Conservation (phyloP, 2,329 filamentous ascomycete genomes). For the Cercospora sesami region DNA sequence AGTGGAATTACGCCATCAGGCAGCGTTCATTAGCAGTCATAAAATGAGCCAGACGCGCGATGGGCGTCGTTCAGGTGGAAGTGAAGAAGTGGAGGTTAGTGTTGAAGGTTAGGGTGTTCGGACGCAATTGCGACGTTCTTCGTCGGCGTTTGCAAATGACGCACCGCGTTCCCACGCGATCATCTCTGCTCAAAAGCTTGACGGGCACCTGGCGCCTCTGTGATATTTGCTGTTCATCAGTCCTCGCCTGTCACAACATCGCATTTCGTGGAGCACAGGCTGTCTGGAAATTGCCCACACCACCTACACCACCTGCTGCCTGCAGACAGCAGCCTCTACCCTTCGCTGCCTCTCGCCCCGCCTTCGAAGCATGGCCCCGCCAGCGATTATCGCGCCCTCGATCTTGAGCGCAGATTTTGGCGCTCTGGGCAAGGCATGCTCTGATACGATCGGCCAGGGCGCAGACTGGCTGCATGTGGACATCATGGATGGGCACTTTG, state of each 20-base stretch:
- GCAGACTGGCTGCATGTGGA: constrained; percentile 95
- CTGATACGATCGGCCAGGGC: constrained; percentile 77
- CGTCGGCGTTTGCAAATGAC: constrained; percentile 9
- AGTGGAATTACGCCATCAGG: background rate
- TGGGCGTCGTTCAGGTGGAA: background rate
- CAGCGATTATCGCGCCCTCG: constrained; percentile 94
- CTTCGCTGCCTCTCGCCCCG: background rate
- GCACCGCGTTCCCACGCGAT: background rate
- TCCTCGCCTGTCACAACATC: background rate
- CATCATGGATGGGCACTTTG: constrained; percentile 98
- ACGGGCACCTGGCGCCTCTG: background rate
- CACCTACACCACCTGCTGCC: background rate
- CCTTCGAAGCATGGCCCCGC: constrained; percentile 70
- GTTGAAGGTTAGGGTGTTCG: background rate
- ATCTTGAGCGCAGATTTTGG: constrained; percentile 97
- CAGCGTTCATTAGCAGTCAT: background rate
- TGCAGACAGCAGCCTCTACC: background rate
- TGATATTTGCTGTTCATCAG: too few relatives aligned
- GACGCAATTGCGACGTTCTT: background rate
- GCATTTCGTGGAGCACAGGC: background rate
- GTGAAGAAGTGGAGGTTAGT: background rate
- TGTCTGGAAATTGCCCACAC: background rate
- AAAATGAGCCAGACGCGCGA: background rate
- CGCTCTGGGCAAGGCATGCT: constrained; percentile 81
- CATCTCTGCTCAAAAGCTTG: constrained; percentile 1